A percentile compares a stretch with the other conserved stretches of the same genome.
phyloP scores from a whole-genome alignment of 306 rosid species.

The Urtica urens region DNA sequence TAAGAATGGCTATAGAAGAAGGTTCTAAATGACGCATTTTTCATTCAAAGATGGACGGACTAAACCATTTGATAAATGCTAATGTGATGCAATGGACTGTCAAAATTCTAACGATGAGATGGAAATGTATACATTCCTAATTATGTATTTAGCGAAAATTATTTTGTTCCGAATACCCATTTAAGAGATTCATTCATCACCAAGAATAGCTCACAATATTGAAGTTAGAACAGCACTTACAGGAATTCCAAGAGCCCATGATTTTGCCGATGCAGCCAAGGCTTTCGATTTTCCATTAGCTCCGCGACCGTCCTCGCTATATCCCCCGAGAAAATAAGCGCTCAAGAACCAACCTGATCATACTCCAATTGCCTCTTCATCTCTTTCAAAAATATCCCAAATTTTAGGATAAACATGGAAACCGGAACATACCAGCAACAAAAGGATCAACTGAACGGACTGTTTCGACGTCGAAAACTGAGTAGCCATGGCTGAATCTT shows the following conservation, averaged over 20 bases:
- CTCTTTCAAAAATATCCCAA: not conserved
- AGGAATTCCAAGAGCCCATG: constrained; percentile 91
- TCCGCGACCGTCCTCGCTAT: constrained; percentile 83
- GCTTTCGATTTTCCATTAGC: constrained; percentile 66
- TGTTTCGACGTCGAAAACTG: constrained; percentile 65
- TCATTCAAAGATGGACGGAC: too few species aligned
- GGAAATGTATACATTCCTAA: too few species aligned
- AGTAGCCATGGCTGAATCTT: constrained; percentile 72
- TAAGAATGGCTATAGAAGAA: too few species aligned
- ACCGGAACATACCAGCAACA: constrained; percentile 73
- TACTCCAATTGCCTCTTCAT: constrained; percentile 12
- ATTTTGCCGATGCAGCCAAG: constrained; percentile 60
- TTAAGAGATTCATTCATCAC: too few species aligned
- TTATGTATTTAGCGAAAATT: too few species aligned
- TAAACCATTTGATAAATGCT: too few species aligned
- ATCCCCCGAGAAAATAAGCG: constrained; percentile 93
- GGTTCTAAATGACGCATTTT: too few species aligned
- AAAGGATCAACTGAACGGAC: constrained; percentile 86
- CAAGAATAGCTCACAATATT: not conserved
- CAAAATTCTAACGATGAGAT: too few species aligned
- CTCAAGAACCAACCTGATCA: constrained; percentile 80
- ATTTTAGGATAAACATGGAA: not conserved
- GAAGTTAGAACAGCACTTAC: constrained; percentile 38
- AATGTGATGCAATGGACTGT: too few species aligned
- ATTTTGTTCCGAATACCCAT: too few species aligned